phyloP scores from a whole-genome alignment of 2,329 filamentous ascomycete genomes.

The Cladosporium sp. region DNA sequence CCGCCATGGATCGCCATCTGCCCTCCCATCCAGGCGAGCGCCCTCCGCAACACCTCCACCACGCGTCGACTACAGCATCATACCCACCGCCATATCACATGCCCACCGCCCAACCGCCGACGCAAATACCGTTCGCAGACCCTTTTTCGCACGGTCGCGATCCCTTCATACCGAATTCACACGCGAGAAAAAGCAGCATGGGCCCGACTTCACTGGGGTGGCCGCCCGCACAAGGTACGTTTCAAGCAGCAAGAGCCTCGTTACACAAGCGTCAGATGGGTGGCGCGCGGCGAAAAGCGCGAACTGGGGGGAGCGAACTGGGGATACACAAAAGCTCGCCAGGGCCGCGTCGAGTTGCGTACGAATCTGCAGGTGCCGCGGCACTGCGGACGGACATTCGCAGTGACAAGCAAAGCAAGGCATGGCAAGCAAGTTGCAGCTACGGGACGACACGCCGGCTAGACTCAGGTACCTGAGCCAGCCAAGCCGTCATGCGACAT shows the following conservation, averaged over 20 bases:
- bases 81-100: slow-evolving; percentile 33
- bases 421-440: too few relatives aligned
- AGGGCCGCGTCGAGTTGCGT: background rate
- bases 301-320: background rate
- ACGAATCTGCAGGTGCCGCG: background rate
- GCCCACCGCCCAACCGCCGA: slow-evolving; percentile 34
- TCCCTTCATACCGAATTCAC: slow-evolving; percentile 40
- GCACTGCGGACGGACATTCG: slow-evolving; percentile 11
- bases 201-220: slow-evolving; percentile 4
- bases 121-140: slow-evolving; percentile 45
- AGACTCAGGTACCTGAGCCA: slow-evolving; percentile 13
- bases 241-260: slow-evolving; percentile 7
- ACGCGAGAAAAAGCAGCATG: slow-evolving; percentile 33
- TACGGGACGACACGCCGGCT: slow-evolving; percentile 10
- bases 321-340: background rate
- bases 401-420: background rate
- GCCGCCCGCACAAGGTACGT: slow-evolving; percentile 12
- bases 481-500: slow-evolving; percentile 11
- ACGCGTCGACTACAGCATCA: slow-evolving; percentile 26
- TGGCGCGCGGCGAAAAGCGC: background rate
- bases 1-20: slow-evolving; percentile 27
- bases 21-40: slow-evolving; percentile 35
- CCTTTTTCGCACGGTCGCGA: slow-evolving; percentile 43
- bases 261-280: slow-evolving; percentile 7
- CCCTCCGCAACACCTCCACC: slow-evolving; percentile 30